Evolutionary conservation across 2,329 filamentous ascomycete genomes (phyloP), one percentile per base, ranked within the genome.

Genomic region (Verticillium zaregamsianum): DNA sequence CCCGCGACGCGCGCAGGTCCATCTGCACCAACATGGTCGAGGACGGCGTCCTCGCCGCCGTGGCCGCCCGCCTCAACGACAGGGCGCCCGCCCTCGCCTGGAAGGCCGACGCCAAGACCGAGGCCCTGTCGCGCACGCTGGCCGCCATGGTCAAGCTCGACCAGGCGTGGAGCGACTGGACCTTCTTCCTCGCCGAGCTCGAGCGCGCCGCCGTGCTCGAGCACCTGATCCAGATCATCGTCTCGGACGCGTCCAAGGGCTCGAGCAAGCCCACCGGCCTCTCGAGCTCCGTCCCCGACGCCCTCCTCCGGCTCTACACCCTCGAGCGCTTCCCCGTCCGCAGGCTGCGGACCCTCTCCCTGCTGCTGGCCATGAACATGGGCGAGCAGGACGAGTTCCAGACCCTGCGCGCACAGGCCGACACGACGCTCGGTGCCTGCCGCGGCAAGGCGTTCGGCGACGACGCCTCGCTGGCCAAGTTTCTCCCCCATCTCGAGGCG

Each of bases 11-110:
- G 2, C 79, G 90, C 7, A 77, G 81, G 58, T 80, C 83, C 17
- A 84, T 91, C n/a, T 83, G 89, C 61, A 81, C 83, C 17, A 82
- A 82, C 59, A 79, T 90, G 67, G 78, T 90, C 5, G 81, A 84
- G 31, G 80, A 85, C 45, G 86, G 85, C 2, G 77, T 82, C 1
- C 73, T 91, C 31, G 71, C 77, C n/a, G 71, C 74, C 1, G 79
- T 91, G n/a, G 81, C 82, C 0, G 67, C 76, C 5, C 73, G 75
- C 2, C 77, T 89, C 6, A 72, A 78, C 1, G 80, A 73, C 1
- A 75, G 79, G 56, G 79, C 89, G 0, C 76, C 88, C 0, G 70
- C 72, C 2, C 69, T 77, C 5, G 81, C 84, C 1, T 90, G 88
- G 84, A 73, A 74, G n/a, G 71, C 74, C 11, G 79, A 76, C 33